Percentiles rank a stretch among this genome's conserved stretches.
These are phyloP conservation scores for Ampelomyces quisqualis DNA, from an alignment of 2,329 filamentous ascomycete species.

Conservation along the genomic window DNA sequence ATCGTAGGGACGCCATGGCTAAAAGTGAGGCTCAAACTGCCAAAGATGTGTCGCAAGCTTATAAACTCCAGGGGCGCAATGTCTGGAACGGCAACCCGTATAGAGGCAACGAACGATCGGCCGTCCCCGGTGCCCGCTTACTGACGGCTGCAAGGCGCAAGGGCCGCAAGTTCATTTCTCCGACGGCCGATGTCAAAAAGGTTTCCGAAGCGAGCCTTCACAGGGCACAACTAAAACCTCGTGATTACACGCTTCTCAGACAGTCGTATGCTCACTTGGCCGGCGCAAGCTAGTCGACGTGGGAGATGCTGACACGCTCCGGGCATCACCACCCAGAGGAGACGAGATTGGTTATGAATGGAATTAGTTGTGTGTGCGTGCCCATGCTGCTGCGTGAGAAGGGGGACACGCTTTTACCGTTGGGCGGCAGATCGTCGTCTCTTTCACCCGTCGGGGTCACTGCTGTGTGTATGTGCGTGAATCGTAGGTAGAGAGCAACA, in stretches of 20 bases:
- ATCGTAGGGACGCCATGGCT: constrained; percentile 47
- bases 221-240: constrained; percentile 75
- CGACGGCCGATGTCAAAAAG: constrained; percentile 17
- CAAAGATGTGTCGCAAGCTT: constrained; percentile 18
- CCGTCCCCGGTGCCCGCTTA: constrained; percentile 19
- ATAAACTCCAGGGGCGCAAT: constrained; percentile 17
- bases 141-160: constrained; percentile 13
- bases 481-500: background rate
- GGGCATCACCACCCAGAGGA: constrained; percentile 52
- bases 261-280: constrained; percentile 57
- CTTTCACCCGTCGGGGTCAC: too few species aligned
- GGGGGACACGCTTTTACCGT: background rate
- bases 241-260: constrained; percentile 69
- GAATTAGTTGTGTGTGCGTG: constrained; percentile 42
- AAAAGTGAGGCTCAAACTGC: constrained; percentile 9
- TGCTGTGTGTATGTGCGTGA: background rate
- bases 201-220: constrained; percentile 24
- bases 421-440: background rate
- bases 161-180: constrained; percentile 17
- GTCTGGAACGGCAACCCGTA: constrained; percentile 26
- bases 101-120: constrained; percentile 23
- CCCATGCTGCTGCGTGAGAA: background rate
- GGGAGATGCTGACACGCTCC: constrained; percentile 53
- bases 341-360: constrained; percentile 51
- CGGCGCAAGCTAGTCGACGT: constrained; percentile 49